Base-by-base conservation (phyloP, 345 rosid genomes). In the Boechera retrofracta region DNA sequence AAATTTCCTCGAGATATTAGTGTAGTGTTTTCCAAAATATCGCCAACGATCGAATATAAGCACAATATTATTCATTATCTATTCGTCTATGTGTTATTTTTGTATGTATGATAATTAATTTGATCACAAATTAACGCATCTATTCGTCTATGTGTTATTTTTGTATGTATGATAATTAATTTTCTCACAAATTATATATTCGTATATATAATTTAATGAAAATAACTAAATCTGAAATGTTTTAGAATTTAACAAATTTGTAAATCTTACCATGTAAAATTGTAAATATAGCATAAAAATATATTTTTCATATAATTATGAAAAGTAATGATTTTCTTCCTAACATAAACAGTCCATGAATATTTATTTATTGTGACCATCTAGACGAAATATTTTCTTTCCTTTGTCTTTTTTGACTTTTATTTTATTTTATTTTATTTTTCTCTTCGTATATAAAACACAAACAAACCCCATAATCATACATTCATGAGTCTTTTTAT, bases 301-400 rank as follows among this genome's bases (percentile, higher is more conserved):
- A 6, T 42, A 24, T 41, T 48, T 31, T 31, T 41, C 21, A 49
- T 67, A 33, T 21, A 53, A 36, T 52, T 49, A 67, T 33, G 47
- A 51, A 21, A 36, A 16, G 7, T 28, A 41, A 45, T 21, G 9
- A 10, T 8, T 36, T 36, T 16, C 26, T 16, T 16, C 28, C 4
- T 7, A 47, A 57, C 26, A 61, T 33, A 48, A 69, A 33, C 36
- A 47, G 47, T 66, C 55, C 55, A 38, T 5, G 47, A 57, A 78
- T 38, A 65, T 57, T 10, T 38, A 65, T 57, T 10, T 57, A 39
- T 78, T 72, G 77, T 72, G 77, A 78, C 73, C 73, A 60, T 72
- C 62, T 49, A 78, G 72, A 71, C 61, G 29, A 45, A 41, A 16
- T 3, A 11, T 56, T 64, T 64, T 32, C 73, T 44, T 5, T 32